Percentiles rank a stretch among this genome's conserved stretches.
Conservation (phyloP, 257 asterid species). For the Ajuga chamaepitys region DNA sequence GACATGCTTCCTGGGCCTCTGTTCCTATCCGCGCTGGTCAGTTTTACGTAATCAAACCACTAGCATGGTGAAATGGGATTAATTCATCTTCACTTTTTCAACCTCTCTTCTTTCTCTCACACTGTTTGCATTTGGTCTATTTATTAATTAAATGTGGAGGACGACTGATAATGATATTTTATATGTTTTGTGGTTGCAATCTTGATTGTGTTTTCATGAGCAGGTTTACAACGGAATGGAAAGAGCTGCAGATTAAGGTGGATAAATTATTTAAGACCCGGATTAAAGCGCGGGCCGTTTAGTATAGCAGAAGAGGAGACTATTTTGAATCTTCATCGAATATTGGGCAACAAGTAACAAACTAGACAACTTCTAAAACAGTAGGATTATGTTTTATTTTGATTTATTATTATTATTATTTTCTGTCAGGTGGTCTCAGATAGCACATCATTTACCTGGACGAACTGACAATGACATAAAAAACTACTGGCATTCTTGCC, state of each 20-base stretch:
- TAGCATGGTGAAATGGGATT: no score
- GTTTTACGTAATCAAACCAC: neutral
- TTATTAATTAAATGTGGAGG: no score
- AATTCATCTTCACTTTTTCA: no score
- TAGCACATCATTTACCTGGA: slow-evolving; percentile 66
- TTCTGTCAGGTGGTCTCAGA: slow-evolving; percentile 61
- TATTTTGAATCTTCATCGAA: slow-evolving; percentile 51
- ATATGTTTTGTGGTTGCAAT: neutral
- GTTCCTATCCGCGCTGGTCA: slow-evolving; percentile 61
- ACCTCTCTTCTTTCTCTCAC: no score
- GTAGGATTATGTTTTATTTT: no score
- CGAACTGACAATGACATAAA: slow-evolving; percentile 74
- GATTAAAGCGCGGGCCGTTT: slow-evolving; percentile 63
- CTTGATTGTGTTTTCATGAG: neutral
- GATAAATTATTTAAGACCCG: slow-evolving; percentile 81
- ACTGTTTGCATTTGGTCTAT: no score
- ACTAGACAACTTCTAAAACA: neutral
- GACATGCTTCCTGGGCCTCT: slow-evolving; percentile 71
- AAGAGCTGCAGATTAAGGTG: slow-evolving; percentile 90
- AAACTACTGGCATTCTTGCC: slow-evolving; percentile 67
- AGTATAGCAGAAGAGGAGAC: slow-evolving; percentile 46
- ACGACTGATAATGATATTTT: no score
- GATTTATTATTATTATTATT: neutral
- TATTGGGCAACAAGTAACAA: slow-evolving; percentile 86
- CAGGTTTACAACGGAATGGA: slow-evolving; percentile 76